Percentiles rank a stretch among this genome's conserved stretches.
These are phyloP conservation scores for Paspalum vaginatum DNA, from an alignment of 176 grass and related monocot genomes.

Conservation along the genomic window DNA sequence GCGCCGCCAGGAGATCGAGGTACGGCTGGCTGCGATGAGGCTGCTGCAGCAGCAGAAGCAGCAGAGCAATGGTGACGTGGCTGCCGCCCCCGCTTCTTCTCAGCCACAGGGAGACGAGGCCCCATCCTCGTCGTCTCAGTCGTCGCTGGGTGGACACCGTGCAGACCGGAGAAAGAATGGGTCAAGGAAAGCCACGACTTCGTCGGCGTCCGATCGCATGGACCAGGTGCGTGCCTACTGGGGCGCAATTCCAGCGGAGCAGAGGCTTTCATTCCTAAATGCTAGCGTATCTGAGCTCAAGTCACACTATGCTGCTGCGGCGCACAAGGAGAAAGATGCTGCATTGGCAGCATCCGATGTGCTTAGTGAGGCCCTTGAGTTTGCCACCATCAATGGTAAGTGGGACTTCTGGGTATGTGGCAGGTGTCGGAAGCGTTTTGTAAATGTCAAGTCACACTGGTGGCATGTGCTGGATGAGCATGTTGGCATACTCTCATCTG, in stretches of 20 bases:
- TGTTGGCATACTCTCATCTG: conserved; percentile 44
- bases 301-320: conserved; percentile 44
- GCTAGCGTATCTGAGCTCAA: conserved; percentile 64
- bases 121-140: conserved; percentile 56
- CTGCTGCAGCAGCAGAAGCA: conserved; percentile 71
- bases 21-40: conserved; percentile 64
- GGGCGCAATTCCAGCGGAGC: conserved; percentile 52
- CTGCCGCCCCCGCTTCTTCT: conserved; percentile 2
- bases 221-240: conserved; percentile 80
- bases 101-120: conserved; percentile 52
- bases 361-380: conserved; percentile 59
- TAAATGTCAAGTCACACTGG: conserved; percentile 37
- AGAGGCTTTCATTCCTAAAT: conserved; percentile 54
- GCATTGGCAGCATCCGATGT: conserved; percentile 29
- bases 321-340: conserved; percentile 53
- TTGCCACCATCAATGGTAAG: conserved; percentile 41
- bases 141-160: conserved; percentile 39
- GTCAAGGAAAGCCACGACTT: conserved; percentile 47
- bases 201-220: conserved; percentile 48
- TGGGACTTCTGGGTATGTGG: conserved; percentile 82
- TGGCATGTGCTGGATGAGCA: conserved; percentile 59
- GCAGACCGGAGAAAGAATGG: conserved; percentile 61
- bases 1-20: conserved; percentile 95
- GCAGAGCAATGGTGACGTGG: conserved; percentile 28
- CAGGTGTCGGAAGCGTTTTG: conserved; percentile 59